Conservation (phyloP, 2,329 filamentous ascomycete genomes). For the Truncatella angustata region DNA sequence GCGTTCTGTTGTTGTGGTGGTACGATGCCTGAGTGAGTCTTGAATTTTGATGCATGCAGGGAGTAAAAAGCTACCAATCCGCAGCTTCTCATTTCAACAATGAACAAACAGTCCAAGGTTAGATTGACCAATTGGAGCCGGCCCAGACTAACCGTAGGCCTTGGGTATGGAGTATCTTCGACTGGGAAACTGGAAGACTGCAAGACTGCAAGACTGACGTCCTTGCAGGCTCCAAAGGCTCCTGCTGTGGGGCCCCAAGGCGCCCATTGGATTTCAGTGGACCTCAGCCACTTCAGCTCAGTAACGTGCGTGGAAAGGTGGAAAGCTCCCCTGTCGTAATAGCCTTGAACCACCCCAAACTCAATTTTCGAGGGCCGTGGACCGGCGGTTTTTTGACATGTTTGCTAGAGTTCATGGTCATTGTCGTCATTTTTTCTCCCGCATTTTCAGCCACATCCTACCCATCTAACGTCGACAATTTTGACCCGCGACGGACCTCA, state of each 20-base stretch:
- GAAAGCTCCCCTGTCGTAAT: too few relatives aligned
- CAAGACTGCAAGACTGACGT: too few relatives aligned
- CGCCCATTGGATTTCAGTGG: not conserved
- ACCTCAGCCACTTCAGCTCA: not conserved
- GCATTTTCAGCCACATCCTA: not conserved
- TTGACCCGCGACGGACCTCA: slow-evolving; percentile 8
- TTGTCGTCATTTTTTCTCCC: slow-evolving; percentile 1
- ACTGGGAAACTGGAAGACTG: too few relatives aligned
- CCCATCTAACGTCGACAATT: too few relatives aligned
- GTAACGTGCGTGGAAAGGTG: too few relatives aligned
- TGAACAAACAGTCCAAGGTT: too few relatives aligned
- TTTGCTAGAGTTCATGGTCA: too few relatives aligned
- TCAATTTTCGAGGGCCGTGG: not conserved
- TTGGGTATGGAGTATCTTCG: too few relatives aligned
- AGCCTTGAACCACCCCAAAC: not conserved
- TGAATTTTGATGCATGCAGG: not conserved
- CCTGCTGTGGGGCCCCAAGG: too few relatives aligned
- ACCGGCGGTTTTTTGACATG: too few relatives aligned
- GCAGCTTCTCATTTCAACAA: not conserved
- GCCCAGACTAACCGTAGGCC: not conserved
- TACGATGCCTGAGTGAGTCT: not conserved
- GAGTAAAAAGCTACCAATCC: slow-evolving; percentile 5
- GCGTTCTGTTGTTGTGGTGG: not conserved
- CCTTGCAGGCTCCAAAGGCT: too few relatives aligned
- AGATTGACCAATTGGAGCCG: slow-evolving; percentile 7